phyloP scores from a whole-genome alignment of 176 grass and related monocot species.

The Oryza glaberrima region DNA sequence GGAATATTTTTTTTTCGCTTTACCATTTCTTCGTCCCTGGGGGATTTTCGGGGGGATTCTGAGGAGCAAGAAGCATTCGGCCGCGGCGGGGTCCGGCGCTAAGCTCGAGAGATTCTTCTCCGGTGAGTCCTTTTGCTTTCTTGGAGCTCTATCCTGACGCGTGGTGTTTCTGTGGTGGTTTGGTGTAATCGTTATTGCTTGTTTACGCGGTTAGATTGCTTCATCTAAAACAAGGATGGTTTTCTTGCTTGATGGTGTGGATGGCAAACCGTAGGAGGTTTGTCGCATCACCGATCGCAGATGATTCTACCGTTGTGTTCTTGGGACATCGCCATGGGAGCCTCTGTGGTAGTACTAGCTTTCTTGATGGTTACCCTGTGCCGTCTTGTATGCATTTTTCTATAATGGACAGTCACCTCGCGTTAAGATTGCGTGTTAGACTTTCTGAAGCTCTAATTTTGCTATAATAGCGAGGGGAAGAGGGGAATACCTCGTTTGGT shows the following conservation, averaged over 20 bases:
- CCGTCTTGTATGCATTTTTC: neutral
- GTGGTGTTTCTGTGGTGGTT: neutral
- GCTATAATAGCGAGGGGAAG: neutral
- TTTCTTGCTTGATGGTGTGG: neutral
- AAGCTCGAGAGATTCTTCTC: conserved; percentile 21
- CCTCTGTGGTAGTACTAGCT: neutral
- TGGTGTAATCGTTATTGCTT: neutral
- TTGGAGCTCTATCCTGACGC: neutral
- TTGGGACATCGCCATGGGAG: neutral
- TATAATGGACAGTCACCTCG: neutral
- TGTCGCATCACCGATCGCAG: neutral
- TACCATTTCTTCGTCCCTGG: conserved; percentile 18
- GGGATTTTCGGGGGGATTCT: neutral
- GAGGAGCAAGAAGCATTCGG: neutral
- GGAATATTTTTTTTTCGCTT: neutral
- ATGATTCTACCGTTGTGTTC: neutral
- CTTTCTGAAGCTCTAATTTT: neutral
- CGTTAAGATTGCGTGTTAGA: conserved; percentile 2
- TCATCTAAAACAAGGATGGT: neutral
- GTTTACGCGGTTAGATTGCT: neutral
- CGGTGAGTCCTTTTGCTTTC: conserved; percentile 42
- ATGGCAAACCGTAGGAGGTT: neutral
- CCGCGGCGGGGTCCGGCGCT: neutral
- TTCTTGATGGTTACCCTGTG: neutral
- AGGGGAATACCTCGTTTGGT: neutral